These are phyloP conservation scores for Dendrothele bispora DNA, from an alignment of 768 basidiomycete species.

Conservation along the genomic window DNA sequence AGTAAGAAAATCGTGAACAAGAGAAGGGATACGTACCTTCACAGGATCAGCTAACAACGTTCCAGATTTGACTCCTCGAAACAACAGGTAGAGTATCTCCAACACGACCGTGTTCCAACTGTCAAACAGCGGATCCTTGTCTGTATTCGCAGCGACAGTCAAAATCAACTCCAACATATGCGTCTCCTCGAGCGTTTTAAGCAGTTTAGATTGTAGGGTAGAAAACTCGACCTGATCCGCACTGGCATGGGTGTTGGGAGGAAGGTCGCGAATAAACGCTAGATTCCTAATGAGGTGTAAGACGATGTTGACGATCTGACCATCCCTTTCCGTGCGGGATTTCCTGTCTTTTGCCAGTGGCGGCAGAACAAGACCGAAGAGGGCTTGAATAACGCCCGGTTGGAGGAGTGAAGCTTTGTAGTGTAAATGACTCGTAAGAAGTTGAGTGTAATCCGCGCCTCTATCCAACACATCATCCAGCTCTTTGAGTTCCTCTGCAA, in stretches of 20 bases:
- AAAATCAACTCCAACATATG: slow-evolving; percentile 77
- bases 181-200: slow-evolving; percentile 68
- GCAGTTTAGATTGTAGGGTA: slow-evolving; percentile 73
- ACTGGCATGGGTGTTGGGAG: slow-evolving; percentile 67
- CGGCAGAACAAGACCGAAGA: slow-evolving; percentile 77
- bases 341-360: slow-evolving; percentile 68
- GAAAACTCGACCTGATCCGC: slow-evolving; percentile 81
- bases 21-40: slow-evolving; percentile 45
- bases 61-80: slow-evolving; percentile 72
- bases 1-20: slow-evolving; percentile 9
- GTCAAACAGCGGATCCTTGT: slow-evolving; percentile 76
- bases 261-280: slow-evolving; percentile 88
- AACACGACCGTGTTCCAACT: slow-evolving; percentile 87
- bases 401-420: slow-evolving; percentile 85
- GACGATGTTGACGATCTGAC: slow-evolving; percentile 84
- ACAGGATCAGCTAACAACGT: slow-evolving; percentile 58
- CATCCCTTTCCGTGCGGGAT: slow-evolving; percentile 77
- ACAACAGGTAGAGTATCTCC: slow-evolving; percentile 91
- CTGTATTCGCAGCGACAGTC: slow-evolving; percentile 80
- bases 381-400: slow-evolving; percentile 65
- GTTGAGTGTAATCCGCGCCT: slow-evolving; percentile 85
- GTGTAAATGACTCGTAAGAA: slow-evolving; percentile 75
- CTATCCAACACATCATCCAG: slow-evolving; percentile 80
- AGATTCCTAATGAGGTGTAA: slow-evolving; percentile 91
- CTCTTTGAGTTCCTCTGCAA: slow-evolving; percentile 92